A percentile compares a stretch with the other conserved stretches of the same genome.
Evolutionary conservation across 2,329 filamentous ascomycete species (phyloP).

Genomic region (Phialophora tarda): DNA sequence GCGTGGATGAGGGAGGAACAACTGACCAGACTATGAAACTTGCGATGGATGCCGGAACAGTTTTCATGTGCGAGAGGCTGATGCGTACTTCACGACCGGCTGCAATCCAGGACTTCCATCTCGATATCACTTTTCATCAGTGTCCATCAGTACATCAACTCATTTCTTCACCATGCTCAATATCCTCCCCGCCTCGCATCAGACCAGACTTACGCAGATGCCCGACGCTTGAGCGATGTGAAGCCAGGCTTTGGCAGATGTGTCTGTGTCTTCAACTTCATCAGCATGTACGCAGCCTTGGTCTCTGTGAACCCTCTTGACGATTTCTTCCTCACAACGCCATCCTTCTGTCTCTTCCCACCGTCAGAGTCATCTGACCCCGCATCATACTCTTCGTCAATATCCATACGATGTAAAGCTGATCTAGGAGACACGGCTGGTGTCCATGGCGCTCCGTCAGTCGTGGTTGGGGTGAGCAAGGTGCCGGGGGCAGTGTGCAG

Average conservation of each 20-base stretch:
- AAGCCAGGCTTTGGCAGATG: constrained; percentile 23
- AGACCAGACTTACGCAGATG: constrained; percentile 28
- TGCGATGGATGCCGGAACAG: neutral
- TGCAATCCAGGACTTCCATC: neutral
- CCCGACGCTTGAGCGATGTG: constrained; percentile 45
- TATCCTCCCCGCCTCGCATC: neutral
- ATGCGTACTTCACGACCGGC: neutral
- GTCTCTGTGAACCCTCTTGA: constrained; percentile 40
- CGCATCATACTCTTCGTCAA: constrained; percentile 32
- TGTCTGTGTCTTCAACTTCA: constrained; percentile 29
- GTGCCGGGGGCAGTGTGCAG: constrained; percentile 11
- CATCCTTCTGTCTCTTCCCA: constrained; percentile 1
- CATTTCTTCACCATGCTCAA: neutral
- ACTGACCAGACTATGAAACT: no score
- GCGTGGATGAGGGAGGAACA: neutral
- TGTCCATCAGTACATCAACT: neutral
- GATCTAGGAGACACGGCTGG: constrained; percentile 24
- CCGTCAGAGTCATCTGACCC: constrained; percentile 31
- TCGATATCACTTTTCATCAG: constrained; percentile 6
- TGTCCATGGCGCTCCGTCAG: neutral
- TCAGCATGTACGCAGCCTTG: constrained; percentile 46
- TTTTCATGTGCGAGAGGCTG: neutral
- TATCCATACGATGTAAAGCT: constrained; percentile 6
- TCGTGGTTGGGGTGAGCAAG: neutral
- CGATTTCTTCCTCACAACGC: constrained; percentile 22